These are phyloP conservation scores for Meyerozyma carpophila DNA, from an alignment of 1,139 yeast species.

Conservation along the genomic window DNA sequence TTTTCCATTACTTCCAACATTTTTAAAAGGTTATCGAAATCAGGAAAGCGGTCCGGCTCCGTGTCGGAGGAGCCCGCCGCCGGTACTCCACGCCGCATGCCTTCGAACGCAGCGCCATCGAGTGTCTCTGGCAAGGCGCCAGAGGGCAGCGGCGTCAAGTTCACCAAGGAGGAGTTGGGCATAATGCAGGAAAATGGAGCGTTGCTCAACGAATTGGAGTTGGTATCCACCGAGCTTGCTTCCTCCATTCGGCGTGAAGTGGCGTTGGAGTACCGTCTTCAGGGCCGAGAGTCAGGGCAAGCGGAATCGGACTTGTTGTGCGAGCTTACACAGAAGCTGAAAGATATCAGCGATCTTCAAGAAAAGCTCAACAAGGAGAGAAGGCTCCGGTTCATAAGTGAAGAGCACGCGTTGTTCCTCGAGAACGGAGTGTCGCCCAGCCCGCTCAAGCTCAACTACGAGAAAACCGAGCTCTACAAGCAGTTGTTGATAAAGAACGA, in stretches of 20 bases:
- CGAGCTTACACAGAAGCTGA: slow-evolving; percentile 39
- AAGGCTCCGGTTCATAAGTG: slow-evolving; percentile 59
- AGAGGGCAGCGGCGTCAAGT: slow-evolving; percentile 14
- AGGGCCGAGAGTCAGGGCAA: slow-evolving; percentile 8
- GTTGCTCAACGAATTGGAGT: slow-evolving; percentile 56
- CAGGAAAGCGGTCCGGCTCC: slow-evolving; percentile 15
- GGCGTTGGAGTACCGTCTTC: slow-evolving; percentile 45
- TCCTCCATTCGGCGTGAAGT: slow-evolving; percentile 66
- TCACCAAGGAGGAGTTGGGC: slow-evolving; percentile 58
- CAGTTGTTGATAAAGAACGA: slow-evolving; percentile 46
- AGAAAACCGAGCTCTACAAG: slow-evolving; percentile 48
- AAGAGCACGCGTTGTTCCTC: slow-evolving; percentile 56
- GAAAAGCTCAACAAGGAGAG: slow-evolving; percentile 61
- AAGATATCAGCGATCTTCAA: slow-evolving; percentile 37
- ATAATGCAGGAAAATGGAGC: slow-evolving; percentile 55
- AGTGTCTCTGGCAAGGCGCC: slow-evolving; percentile 3
- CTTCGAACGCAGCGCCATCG: slow-evolving; percentile 3
- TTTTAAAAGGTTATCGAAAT: slow-evolving; percentile 30
- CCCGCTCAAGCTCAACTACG: slow-evolving; percentile 51
- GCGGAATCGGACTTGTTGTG: slow-evolving; percentile 8
- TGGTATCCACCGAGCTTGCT: slow-evolving; percentile 68
- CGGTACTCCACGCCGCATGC: background rate
- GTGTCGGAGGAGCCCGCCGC: slow-evolving; percentile 9
- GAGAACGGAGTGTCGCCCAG: slow-evolving; percentile 54
- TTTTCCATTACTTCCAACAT: slow-evolving; percentile 24